Base-by-base conservation (phyloP, 2,329 filamentous ascomycete species). In the Lasiodiplodia sp. region DNA sequence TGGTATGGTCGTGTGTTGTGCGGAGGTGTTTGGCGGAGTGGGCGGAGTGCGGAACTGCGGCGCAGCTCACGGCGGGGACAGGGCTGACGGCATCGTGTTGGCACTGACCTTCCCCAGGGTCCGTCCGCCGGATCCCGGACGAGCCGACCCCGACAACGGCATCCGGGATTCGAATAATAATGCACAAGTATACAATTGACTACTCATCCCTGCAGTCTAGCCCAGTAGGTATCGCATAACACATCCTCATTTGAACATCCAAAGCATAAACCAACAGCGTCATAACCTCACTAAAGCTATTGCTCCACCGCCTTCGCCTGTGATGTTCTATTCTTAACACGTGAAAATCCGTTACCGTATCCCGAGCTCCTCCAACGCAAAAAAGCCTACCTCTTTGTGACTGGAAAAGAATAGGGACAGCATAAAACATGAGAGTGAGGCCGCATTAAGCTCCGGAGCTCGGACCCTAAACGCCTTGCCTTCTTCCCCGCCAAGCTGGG, bases 311-410 rank as follows among this genome's bases (percentile, higher is more conserved):
- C 65, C 65, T 67, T 67, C 55, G 65, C 65, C 65, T 38, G 53
- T 53, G 8, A 57, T 58, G 55, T 49, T 67, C 65, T 67, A 67
- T 28, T 67, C 65, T 67, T 67, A 67, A 52, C 47, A 64, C 60
- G 60, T 64, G 51, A 64, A 62, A 56, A 64, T 21, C 58, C 60
- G 37, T 52, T 31, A 31, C 28, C 12, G n/a, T 37, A 28, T 52
- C 44, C 60, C 60, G 52, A 64, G 60, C 60, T 64, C 60, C 60
- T 64, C 60, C 60, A 51, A 52, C 60, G 60, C 60, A 64, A 38
- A 64, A 34, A 38, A 51, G 58, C 58, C 58, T 64, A 18, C 58
- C 31, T 64, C 60, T 64, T 28, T 64, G 60, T 51, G 31, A 64
- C 47, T 28, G 47, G 60, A 64, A 64, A 34, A 31, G 25, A 49